Percentiles rank a stretch among this genome's conserved stretches.
Conservation (phyloP, 345 rosid genomes). For the Salix viminalis region DNA sequence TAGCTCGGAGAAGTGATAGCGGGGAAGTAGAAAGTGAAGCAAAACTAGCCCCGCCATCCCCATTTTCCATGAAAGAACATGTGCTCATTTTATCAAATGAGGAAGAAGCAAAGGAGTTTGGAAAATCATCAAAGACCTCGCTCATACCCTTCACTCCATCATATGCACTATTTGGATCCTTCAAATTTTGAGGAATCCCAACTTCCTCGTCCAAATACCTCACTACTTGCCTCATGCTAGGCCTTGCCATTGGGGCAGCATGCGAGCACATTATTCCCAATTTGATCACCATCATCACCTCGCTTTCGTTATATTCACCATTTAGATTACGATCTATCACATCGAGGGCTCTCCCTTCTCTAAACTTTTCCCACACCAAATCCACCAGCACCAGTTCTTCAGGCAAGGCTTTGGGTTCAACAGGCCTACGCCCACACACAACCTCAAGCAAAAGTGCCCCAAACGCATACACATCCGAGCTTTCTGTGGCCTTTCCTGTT, state of each 20-base stretch:
- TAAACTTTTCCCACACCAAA: slow-evolving; percentile 15
- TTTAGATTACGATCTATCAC: slow-evolving; percentile 11
- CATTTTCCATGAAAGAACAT: slow-evolving; percentile 16
- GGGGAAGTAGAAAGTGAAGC: slow-evolving; percentile 40
- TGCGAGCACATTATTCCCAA: slow-evolving; percentile 21
- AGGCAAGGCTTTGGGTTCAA: slow-evolving; percentile 12
- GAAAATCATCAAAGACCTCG: slow-evolving; percentile 35
- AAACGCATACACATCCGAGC: slow-evolving; percentile 26
- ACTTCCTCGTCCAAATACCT: slow-evolving; percentile 16
- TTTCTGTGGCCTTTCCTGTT: slow-evolving; percentile 21
- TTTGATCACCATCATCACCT: slow-evolving; percentile 14
- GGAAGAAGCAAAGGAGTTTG: slow-evolving; percentile 33
- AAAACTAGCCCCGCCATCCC: slow-evolving; percentile 13
- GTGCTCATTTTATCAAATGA: slow-evolving; percentile 30
- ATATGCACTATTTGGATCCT: background rate
- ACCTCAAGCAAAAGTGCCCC: slow-evolving; percentile 27
- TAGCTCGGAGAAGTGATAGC: slow-evolving; percentile 18
- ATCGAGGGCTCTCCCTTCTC: slow-evolving; percentile 9
- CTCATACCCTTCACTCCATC: background rate
- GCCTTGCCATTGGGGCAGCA: slow-evolving; percentile 5
- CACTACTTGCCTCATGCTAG: slow-evolving; percentile 21
- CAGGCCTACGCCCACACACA: slow-evolving; percentile 18
- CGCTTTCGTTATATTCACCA: slow-evolving; percentile 6
- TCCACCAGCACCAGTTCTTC: slow-evolving; percentile 23
- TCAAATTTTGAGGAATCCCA: slow-evolving; percentile 5